Base-by-base conservation (phyloP, 2,329 filamentous ascomycete species). In the Aspergillus intermedius region DNA sequence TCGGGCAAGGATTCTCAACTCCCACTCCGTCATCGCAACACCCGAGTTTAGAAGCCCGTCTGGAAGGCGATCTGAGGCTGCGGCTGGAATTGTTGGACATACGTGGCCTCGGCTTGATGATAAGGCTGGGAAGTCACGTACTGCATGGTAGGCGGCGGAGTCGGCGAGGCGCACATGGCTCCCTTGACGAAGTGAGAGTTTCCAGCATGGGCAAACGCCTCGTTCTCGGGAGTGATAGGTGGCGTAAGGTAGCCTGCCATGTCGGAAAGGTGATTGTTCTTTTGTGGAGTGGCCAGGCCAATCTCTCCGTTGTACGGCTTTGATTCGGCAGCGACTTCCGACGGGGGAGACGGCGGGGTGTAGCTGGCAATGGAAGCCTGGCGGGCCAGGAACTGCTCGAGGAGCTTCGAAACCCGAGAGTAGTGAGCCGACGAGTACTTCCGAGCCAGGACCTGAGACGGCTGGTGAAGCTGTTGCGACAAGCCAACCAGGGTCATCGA, bases 371-470 rank as follows among this genome's bases (percentile, higher is more conserved):
- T 73, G 21, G 79, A 76, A 52, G 78, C 77, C 66, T 84, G 81
- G 51, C 79, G 78, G 54, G 78, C 77, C 51, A 88, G 74, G 75
- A 87, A 87, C 54, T 80, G 74, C 56, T 86, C 83, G 45, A 88
- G 74, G 41, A 77, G 78, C 52, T 76, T 76, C 8, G 85, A 82
- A 8, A 85, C 84, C 30, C 77, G 75, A 3, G 82, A 85, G 55
- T 84, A 77, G 59, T 84, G 81, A 51, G 78, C 74, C 19, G 83
- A 82, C 13, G 81, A 77, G 62, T 88, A 87, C 63, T 88, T 88
- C 58, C 83, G 76, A 47, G 78, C 75, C 28, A 88, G 71, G 23
- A 87, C 83, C 56, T 80, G 77, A 7, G 84, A 87, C 37, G 84
- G 84, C 56, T 82, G 78, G 57, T 82, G 78, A 45, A 87, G 71